Base-by-base conservation (phyloP, 2,329 filamentous ascomycete species). In the Alternaria ventricosa region DNA sequence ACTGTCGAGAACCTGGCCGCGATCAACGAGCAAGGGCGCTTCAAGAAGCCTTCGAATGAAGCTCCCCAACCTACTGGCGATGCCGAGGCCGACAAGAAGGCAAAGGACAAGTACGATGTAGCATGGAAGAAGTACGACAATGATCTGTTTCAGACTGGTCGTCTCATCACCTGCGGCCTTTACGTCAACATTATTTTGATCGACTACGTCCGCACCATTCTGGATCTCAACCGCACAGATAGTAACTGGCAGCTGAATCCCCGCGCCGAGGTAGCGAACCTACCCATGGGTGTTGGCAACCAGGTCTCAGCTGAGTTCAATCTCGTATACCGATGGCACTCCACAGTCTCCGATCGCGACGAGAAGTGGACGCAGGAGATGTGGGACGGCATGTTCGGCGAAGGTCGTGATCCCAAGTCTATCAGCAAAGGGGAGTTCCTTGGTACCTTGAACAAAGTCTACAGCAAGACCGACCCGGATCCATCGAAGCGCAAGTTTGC, bases 221-320 rank as follows among this genome's bases (percentile, higher is more conserved):
- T 87, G 44, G 83, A 86, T 63, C 80, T 92, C 50, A 91, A 92
- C 76, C 84, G 88, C 33, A 88, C 85, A 47, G 90, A 94, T 74
- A 92, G 90, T 3, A 91, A 89, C 4, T 96, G 92, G 92, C 93
- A 90, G 1, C 85, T 96, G 28, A 92, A 96, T 71, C 93, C 92
- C 1, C 86, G 93, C 23, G 86, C 88, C 12, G 88, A 91, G 69
- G 91, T 90, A 79, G 84, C 84, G 30, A 79, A 85, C 2, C 86
- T 90, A 0, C 88, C 92, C 47, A 85, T 89, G 23, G 93, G 92
- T 45, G 88, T 91, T 0, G 93, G 93, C 55, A 96, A 96, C 73
- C 89, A 91, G 68, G 92, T 95, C 6, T 95, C 92, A 0, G 92
- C 91, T 4, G 93, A 97, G 81, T 97, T 97, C 84, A 96, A 96